A percentile compares a stretch with the other conserved stretches of the same genome.
Conservation (phyloP, 805 yeast species). For the Candida sanyiensis region DNA sequence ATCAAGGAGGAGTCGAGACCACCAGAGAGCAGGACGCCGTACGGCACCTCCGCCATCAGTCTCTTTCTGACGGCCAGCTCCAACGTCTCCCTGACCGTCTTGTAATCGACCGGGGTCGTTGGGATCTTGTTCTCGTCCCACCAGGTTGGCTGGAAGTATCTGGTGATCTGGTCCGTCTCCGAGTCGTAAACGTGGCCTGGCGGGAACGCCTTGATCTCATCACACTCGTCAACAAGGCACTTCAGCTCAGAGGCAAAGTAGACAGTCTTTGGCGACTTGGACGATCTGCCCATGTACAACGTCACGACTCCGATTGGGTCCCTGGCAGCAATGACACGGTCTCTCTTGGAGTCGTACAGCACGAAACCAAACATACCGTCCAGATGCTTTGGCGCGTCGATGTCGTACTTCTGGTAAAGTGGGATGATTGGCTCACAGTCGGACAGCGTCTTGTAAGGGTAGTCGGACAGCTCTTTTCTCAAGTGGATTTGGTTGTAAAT, state of each 20-base stretch:
- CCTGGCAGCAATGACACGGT: slow-evolving; percentile 93
- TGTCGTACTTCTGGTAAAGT: slow-evolving; percentile 75
- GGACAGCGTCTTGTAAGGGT: slow-evolving; percentile 75
- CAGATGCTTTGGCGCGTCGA: slow-evolving; percentile 85
- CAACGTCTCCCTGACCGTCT: slow-evolving; percentile 65
- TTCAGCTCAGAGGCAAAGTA: slow-evolving; percentile 94
- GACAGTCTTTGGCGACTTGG: slow-evolving; percentile 62
- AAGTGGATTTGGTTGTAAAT: slow-evolving; percentile 93
- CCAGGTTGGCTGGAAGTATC: slow-evolving; percentile 94
- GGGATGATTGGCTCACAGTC: slow-evolving; percentile 99
- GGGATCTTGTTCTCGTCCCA: slow-evolving; percentile 81
- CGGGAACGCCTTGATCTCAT: slow-evolving; percentile 87
- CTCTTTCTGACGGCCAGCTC: slow-evolving; percentile 98
- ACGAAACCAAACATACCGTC: slow-evolving; percentile 99
- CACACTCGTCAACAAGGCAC: slow-evolving; percentile 93
- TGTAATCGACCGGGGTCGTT: slow-evolving; percentile 66
- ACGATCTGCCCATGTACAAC: slow-evolving; percentile 85
- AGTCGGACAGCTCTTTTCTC: slow-evolving; percentile 69
- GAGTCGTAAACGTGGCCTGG: slow-evolving; percentile 98
- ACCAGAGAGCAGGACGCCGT: slow-evolving; percentile 95
- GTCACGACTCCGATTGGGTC: slow-evolving; percentile 98
- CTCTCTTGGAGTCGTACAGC: slow-evolving; percentile 74
- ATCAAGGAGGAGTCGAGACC: slow-evolving; percentile 96
- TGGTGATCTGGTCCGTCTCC: slow-evolving; percentile 71
- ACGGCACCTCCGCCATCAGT: slow-evolving; percentile 99